phyloP scores from a whole-genome alignment of 176 grass and related monocot genomes.

The Rhynchospora tenuis region DNA sequence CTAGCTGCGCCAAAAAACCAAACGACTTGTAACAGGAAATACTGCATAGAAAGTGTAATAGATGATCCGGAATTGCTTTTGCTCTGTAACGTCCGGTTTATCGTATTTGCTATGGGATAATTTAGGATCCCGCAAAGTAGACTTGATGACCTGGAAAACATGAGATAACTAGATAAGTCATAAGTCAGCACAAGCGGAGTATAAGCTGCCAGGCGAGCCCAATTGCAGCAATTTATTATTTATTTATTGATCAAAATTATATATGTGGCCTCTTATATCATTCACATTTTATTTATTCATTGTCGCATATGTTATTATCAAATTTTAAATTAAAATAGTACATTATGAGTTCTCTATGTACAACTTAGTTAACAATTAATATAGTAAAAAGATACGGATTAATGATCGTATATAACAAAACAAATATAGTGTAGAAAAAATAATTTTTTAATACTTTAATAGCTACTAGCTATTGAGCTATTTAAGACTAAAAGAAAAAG shows the following conservation, averaged over 20 bases:
- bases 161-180: too few relatives aligned
- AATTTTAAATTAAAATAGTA: too few relatives aligned
- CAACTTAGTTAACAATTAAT: neutral
- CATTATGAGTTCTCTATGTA: neutral
- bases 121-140: neutral
- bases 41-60: neutral
- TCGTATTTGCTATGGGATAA: neutral
- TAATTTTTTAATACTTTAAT: neutral
- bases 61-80: neutral
- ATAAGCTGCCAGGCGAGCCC: too few relatives aligned
- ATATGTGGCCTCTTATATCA: too few relatives aligned
- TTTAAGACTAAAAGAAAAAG: neutral
- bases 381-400: neutral
- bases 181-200: too few relatives aligned
- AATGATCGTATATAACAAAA: neutral
- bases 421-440: neutral
- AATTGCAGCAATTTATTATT: too few relatives aligned
- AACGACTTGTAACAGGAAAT: neutral
- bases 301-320: too few relatives aligned
- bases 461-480: neutral
- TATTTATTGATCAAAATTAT: neutral
- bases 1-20: neutral
- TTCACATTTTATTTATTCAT: too few relatives aligned
- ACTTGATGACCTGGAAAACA: neutral
- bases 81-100: neutral